phyloP scores from a whole-genome alignment of 208 protist species.

The Trypanosoma cruzi region DNA sequence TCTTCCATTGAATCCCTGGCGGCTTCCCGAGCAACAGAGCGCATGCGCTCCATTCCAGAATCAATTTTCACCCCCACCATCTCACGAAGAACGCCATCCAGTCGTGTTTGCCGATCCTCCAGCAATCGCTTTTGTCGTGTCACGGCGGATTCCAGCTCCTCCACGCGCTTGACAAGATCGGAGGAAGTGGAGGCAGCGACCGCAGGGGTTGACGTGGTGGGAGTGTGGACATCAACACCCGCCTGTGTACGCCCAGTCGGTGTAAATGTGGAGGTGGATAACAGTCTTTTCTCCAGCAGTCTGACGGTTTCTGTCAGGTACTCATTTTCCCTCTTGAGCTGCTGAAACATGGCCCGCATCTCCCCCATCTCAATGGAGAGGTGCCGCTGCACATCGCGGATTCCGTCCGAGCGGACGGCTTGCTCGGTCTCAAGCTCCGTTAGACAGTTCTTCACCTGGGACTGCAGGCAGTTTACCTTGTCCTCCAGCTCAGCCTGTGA shows the following conservation, averaged over 20 bases:
- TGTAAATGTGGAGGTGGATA: neutral
- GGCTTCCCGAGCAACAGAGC: constrained; percentile 68
- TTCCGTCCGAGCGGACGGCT: constrained; percentile 51
- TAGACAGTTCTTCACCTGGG: constrained; percentile 52
- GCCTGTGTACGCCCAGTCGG: neutral
- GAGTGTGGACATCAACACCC: neutral
- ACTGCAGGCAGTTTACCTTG: constrained; percentile 30
- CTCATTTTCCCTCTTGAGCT: constrained; percentile 65
- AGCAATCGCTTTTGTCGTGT: constrained; percentile 43
- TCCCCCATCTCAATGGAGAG: constrained; percentile 48
- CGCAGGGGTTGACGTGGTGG: neutral
- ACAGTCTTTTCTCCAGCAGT: constrained; percentile 43
- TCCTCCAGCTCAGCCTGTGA: constrained; percentile 3
- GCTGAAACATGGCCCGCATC: constrained; percentile 49
- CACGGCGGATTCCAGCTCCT: constrained; percentile 49
- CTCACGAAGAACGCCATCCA: constrained; percentile 42
- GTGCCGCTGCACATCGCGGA: constrained; percentile 50
- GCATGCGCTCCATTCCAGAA: constrained; percentile 70
- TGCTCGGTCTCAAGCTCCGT: constrained; percentile 79
- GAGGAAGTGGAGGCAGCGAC: neutral
- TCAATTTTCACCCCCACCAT: constrained; percentile 56
- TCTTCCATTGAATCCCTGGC: constrained; percentile 67
- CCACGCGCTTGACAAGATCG: constrained; percentile 39
- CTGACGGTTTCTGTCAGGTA: constrained; percentile 53
- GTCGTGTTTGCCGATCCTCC: constrained; percentile 52